These are phyloP conservation scores for Abrus pulchellus DNA, from an alignment of 306 rosid genomes.

Conservation along the genomic window DNA sequence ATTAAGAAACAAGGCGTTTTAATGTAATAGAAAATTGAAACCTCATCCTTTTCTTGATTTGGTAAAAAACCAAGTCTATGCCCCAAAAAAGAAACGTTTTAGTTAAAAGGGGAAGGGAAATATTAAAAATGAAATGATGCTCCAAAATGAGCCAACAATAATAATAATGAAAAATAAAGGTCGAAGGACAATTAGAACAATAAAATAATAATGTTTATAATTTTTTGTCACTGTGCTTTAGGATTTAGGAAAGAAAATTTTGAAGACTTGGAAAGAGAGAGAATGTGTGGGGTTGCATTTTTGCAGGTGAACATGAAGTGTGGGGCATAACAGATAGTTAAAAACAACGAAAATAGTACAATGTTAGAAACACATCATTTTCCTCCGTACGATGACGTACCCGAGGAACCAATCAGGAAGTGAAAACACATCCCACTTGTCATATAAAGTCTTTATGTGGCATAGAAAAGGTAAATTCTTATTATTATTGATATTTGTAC, in stretches of 20 bases:
- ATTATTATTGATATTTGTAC: neutral
- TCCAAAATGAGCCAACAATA: neutral
- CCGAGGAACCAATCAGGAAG: neutral
- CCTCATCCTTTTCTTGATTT: slow-evolving; percentile 63
- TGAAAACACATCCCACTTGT: slow-evolving; percentile 39
- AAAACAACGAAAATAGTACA: slow-evolving; percentile 28
- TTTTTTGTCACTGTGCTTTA: neutral
- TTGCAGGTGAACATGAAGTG: neutral
- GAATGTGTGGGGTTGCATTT: neutral
- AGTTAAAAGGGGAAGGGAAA: neutral
- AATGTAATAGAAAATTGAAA: slow-evolving; percentile 37
- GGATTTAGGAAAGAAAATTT: neutral
- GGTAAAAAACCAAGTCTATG: slow-evolving; percentile 50
- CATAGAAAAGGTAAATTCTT: neutral
- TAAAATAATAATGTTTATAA: neutral
- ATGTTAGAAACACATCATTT: slow-evolving; percentile 36
- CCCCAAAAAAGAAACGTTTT: slow-evolving; percentile 18
- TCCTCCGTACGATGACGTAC: slow-evolving; percentile 50
- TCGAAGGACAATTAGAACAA: neutral
- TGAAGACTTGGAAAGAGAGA: neutral
- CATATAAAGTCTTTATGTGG: slow-evolving; percentile 36
- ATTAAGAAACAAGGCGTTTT: slow-evolving; percentile 45
- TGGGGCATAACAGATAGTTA: slow-evolving; percentile 20
- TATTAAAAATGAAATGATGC: neutral
- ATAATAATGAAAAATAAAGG: neutral